Conservation (phyloP, 441 rosid genomes). For the Manihot esculenta region DNA sequence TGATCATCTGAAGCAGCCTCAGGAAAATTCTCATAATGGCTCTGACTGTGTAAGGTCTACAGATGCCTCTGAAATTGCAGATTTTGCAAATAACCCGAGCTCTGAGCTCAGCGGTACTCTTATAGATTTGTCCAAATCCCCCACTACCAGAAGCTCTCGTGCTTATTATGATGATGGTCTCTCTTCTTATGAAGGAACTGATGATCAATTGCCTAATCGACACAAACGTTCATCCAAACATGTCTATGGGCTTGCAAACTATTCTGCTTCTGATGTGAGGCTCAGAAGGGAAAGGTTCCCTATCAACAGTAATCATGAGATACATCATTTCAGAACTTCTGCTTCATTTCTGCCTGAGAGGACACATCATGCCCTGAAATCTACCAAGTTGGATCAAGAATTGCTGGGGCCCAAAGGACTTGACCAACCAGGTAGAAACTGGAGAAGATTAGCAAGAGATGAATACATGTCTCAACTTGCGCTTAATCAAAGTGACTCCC, state of each 20-base stretch:
- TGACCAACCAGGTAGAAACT: constrained; percentile 36
- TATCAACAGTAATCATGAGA: constrained; percentile 27
- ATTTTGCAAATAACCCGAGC: constrained; percentile 38
- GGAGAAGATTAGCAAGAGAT: constrained; percentile 39
- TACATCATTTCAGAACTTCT: constrained; percentile 35
- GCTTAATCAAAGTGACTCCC: constrained; percentile 36
- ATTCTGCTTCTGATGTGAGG: constrained; percentile 38
- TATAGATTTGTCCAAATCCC: constrained; percentile 40
- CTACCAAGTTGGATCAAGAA: constrained; percentile 34
- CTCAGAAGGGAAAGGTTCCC: constrained; percentile 35
- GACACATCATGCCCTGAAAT: constrained; percentile 30
- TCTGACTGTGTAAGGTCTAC: constrained; percentile 23
- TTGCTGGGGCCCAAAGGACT: constrained; percentile 38
- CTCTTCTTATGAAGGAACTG: constrained; percentile 63
- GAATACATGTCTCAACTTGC: constrained; percentile 38
- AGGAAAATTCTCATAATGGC: constrained; percentile 23
- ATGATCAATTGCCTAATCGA: constrained; percentile 42
- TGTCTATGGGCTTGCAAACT: constrained; percentile 28
- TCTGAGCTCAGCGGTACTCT: constrained; percentile 43
- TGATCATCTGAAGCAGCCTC: constrained; percentile 39
- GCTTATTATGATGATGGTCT: constrained; percentile 64
- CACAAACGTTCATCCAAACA: constrained; percentile 27
- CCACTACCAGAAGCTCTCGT: constrained; percentile 49
- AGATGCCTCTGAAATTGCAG: constrained; percentile 37
- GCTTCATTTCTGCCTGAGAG: constrained; percentile 35